Base-by-base conservation (phyloP, 2,329 filamentous ascomycete genomes). In the Cladosporium sp. region DNA sequence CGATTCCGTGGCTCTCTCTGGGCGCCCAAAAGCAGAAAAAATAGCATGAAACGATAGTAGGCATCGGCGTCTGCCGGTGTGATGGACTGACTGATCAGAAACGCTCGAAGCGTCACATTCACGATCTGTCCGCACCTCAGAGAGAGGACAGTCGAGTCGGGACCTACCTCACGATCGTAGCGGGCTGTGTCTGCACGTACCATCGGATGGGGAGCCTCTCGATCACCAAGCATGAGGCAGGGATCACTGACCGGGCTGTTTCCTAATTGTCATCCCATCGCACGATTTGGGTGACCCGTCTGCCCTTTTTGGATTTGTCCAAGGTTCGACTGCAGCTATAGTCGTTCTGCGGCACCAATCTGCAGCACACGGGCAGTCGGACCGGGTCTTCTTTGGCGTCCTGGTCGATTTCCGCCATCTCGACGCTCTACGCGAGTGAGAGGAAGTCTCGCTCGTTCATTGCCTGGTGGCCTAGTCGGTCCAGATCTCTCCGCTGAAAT, bases 251-350 rank as follows among this genome's bases (percentile, higher is more conserved):
- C 45, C 36, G 35, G 45, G 45, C 11, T 40, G 27, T 13, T 48
- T 38, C 45, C 45, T 48, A 48, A 40, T 48, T 38, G 43, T 38
- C 22, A 35, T 11, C 33, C 38, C 43, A 38, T 16, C 33, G 33
- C 36, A 36, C 45, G 36, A 40, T 33, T 22, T 25, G 39, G 36
- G 27, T 25, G 38, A n/a, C 25, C 36, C 36, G 11, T 40, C 29
- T 39, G 22, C 45, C 36, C 22, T 12, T 32, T 48, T 15, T n/a
- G 45, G 45, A 48, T 22, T 8, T n/a, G 11, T 16, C 22, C 30
- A 25, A 35, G 45, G 45, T 16, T 39, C 38, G 45, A 20, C 18
- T 48, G 45, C 45, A 48, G 45, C 45, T 33, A 40, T 32, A 48
- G 45, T 40, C 12, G 13, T 40, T 25, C 20, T 22, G 29, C 20